A percentile compares a stretch with the other conserved stretches of the same genome.
Evolutionary conservation across 73 alveolate genomes (phyloP).

Genomic region (Tetrahymena malaccensis): DNA sequence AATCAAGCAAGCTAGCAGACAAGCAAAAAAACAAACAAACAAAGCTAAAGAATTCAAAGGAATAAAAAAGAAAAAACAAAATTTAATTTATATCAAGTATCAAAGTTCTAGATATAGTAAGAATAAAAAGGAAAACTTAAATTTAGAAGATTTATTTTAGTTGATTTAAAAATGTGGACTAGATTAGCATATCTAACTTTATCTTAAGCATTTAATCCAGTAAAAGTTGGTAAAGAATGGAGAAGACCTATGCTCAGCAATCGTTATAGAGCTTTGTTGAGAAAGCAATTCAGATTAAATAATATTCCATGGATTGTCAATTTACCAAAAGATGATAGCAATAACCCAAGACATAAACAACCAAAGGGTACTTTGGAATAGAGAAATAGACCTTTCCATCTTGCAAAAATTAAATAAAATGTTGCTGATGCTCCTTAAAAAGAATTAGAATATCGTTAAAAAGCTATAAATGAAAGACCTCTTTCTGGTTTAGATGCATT

Average conservation of each 20-base stretch:
- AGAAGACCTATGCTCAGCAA: slow-evolving; percentile 12
- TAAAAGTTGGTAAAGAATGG: slow-evolving; percentile 14
- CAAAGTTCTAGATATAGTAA: not conserved
- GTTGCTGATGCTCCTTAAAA: not conserved
- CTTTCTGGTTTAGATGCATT: not conserved
- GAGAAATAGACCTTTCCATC: not conserved
- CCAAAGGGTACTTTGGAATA: slow-evolving; percentile 23
- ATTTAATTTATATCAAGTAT: not conserved
- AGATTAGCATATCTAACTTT: slow-evolving; percentile 27
- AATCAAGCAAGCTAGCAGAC: not conserved
- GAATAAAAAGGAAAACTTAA: not conserved
- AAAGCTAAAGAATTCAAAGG: not conserved
- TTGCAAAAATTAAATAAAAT: not conserved
- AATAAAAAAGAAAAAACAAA: not conserved
- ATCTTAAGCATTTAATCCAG: slow-evolving; percentile 2
- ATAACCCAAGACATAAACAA: slow-evolving; percentile 19
- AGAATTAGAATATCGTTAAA: not conserved
- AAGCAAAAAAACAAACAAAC: not conserved
- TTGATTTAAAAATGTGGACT: slow-evolving; percentile 25
- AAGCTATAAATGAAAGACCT: not conserved
- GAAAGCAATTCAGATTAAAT: slow-evolving; percentile 29
- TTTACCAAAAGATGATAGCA: slow-evolving; percentile 7
- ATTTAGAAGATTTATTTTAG: not conserved
- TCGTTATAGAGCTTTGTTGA: slow-evolving; percentile 30
- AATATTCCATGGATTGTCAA: slow-evolving; percentile 39